phyloP scores from a whole-genome alignment of 768 basidiomycete genomes.

The Rhodotorula sphaerocarpa region DNA sequence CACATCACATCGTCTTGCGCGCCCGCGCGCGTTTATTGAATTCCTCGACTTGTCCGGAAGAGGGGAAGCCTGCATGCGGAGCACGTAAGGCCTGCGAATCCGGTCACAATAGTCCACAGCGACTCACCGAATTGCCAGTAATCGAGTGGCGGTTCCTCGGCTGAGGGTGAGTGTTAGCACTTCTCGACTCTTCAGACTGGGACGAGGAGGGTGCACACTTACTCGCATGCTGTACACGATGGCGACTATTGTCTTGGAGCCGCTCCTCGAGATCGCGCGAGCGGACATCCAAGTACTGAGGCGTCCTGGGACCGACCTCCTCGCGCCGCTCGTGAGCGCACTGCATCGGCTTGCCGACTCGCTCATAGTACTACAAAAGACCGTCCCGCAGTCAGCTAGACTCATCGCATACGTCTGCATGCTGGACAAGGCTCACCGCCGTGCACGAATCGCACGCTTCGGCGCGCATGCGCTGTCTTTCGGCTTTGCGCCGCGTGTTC shows the following conservation, averaged over 20 bases:
- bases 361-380: not conserved
- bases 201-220: not conserved
- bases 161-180: constrained; percentile 58
- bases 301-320: not conserved
- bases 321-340: not conserved
- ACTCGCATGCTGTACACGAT: not conserved
- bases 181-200: no score
- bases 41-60: not conserved
- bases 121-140: constrained; percentile 52
- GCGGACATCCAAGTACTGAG: constrained; percentile 44
- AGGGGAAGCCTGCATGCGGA: not conserved
- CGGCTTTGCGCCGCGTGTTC: constrained; percentile 61
- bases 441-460: constrained; percentile 75
- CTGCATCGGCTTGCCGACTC: not conserved
- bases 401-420: no score
- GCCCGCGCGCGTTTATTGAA: not conserved
- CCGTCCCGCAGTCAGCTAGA: not conserved
- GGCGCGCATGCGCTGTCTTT: constrained; percentile 60
- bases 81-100: no score
- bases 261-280: constrained; percentile 72
- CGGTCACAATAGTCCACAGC: no score
- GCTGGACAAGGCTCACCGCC: constrained; percentile 50
- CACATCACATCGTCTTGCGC: no score
- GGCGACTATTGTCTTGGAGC: constrained; percentile 48
- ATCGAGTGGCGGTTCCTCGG: constrained; percentile 67